These are phyloP conservation scores for Paecilomyces formosus DNA, from an alignment of 2,329 filamentous ascomycete genomes.

Conservation along the genomic window DNA sequence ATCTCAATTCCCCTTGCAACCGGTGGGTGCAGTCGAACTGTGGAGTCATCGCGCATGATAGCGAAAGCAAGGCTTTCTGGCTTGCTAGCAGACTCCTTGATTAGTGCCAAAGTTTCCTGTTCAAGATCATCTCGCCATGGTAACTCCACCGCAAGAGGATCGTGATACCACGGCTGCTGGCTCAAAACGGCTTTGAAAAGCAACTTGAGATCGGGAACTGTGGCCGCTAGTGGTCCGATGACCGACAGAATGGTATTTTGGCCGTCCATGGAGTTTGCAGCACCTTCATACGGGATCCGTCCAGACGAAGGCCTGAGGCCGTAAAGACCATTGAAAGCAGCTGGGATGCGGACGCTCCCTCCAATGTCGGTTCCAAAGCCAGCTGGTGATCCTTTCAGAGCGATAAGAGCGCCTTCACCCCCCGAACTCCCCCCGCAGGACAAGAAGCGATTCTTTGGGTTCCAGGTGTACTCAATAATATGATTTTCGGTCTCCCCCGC, in stretches of 20 bases:
- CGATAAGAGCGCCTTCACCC: constrained; percentile 51
- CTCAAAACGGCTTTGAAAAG: constrained; percentile 50
- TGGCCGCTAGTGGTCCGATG: constrained; percentile 56
- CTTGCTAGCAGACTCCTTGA: constrained; percentile 24
- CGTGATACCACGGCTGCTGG: constrained; percentile 57
- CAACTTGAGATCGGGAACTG: constrained; percentile 47
- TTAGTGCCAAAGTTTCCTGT: constrained; percentile 27
- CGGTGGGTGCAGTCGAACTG: constrained; percentile 49
- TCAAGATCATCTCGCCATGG: constrained; percentile 53
- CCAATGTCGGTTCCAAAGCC: constrained; percentile 55
- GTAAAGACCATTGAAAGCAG: constrained; percentile 53
- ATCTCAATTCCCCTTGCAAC: constrained; percentile 48
- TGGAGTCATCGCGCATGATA: constrained; percentile 46
- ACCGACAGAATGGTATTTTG: constrained; percentile 57
- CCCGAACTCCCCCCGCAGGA: constrained; percentile 52
- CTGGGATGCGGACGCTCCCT: constrained; percentile 51
- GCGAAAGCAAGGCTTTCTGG: constrained; percentile 45
- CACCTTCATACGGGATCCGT: constrained; percentile 48
- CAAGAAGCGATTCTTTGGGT: constrained; percentile 50
- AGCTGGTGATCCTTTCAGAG: constrained; percentile 45
- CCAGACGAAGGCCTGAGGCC: constrained; percentile 49
- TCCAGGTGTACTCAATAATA: constrained; percentile 51
- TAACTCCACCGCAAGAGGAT: constrained; percentile 58
- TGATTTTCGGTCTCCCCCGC: constrained; percentile 55
- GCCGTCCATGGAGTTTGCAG: constrained; percentile 58